Base-by-base conservation (phyloP, 306 rosid genomes). In the Gleditsia sinensis region DNA sequence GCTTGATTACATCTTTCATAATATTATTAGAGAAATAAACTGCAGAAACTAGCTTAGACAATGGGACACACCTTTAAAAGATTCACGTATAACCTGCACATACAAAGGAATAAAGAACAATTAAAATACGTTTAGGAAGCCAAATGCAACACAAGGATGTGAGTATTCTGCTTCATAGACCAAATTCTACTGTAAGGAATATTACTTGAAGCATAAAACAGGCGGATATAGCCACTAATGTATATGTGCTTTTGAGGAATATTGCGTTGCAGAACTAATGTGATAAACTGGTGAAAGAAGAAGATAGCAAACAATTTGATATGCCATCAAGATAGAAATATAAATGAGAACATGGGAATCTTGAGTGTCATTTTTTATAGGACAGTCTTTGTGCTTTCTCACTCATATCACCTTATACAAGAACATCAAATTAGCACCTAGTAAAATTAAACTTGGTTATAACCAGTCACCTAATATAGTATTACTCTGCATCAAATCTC, bases 11-110 rank as follows among this genome's bases (percentile, higher is more conserved):
- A 80, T 68, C 81, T 76, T 63, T 5, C 75, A 61, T 67, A 80
- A 67, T 75, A 82, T 25, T 72, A 19, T 33, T 32, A 59, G 70
- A 58, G 34, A 63, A 58, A 55, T 34, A 39, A 77, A 64, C 27
- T 78, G 74, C 25, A 33, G 56, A 67, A 76, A 57, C 55, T 58
- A 77, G 70, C 80, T 74, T 78, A 83, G 81, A 54, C 25, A 77
- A 76, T 48, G 27, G 71, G 59, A 82, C 83, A 79, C 77, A 93
- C 97, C 96, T 88, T 82, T 81, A 77, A 87, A 82, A 77, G 89
- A 86, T 78, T 93, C 98, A 83, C 97, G 91, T 42, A 87, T 65
- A 55, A 93, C 91, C 98, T 93, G 94, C 74, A 69, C 43, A 78
- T 55, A 73, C 71, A 86, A 79, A 85, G 49, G 39, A 80, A 77